Conservation (phyloP, 2,329 filamentous ascomycete genomes). For the Hysterium pulicare region DNA sequence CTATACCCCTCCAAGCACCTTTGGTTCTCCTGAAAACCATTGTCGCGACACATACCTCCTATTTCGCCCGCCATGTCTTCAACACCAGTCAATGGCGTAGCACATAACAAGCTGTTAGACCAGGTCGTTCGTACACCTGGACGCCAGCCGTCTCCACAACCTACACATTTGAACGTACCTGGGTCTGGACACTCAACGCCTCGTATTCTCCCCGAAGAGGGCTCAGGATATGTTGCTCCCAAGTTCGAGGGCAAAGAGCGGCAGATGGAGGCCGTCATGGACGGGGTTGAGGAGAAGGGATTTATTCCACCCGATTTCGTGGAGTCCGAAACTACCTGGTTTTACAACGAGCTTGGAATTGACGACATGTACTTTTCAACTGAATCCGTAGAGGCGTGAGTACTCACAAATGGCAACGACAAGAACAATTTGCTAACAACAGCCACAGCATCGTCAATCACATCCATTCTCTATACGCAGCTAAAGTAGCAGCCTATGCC, state of each 20-base stretch:
- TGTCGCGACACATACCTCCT: no score
- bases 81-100: constrained; percentile 29
- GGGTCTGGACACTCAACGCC: constrained; percentile 53
- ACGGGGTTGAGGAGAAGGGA: constrained; percentile 69
- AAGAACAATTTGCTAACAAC: constrained; percentile 13
- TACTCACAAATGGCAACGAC: not conserved
- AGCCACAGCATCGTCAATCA: constrained; percentile 71
- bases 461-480: constrained; percentile 93
- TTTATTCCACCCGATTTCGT: constrained; percentile 85
- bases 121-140: constrained; percentile 50
- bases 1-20: no score
- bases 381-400: constrained; percentile 69
- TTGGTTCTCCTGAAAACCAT: no score
- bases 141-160: constrained; percentile 79
- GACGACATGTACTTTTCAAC: constrained; percentile 98
- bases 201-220: constrained; percentile 78
- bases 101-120: constrained; percentile 57
- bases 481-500: constrained; percentile 90
- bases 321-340: constrained; percentile 86
- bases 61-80: no score
- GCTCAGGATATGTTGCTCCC: constrained; percentile 83
- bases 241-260: constrained; percentile 89
- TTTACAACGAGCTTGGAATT: constrained; percentile 96
- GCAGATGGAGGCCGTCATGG: constrained; percentile 85
- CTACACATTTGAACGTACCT: constrained; percentile 77